Conservation (phyloP, 495 filamentous ascomycete genomes). For the Friedmanniomyces endolithicus region DNA sequence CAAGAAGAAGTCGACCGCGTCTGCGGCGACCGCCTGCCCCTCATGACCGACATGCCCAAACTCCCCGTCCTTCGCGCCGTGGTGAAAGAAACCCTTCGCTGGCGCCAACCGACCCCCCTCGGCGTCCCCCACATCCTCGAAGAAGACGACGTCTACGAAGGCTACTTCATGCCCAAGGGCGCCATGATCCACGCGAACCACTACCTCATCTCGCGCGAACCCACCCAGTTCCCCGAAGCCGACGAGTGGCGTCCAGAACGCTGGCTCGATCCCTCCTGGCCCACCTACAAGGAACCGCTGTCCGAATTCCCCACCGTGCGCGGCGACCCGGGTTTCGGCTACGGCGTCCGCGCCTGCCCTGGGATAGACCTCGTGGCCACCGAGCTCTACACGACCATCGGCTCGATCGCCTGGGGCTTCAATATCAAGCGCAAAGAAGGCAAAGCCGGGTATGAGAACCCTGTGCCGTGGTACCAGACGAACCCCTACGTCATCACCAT, state of each 20-base stretch:
- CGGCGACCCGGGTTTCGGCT: constrained; percentile 43
- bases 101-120: constrained; percentile 25
- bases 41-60: constrained; percentile 8
- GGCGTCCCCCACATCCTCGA: constrained; percentile 25
- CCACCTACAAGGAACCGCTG: constrained; percentile 42
- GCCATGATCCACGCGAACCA: constrained; percentile 23
- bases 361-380: constrained; percentile 42
- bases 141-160: constrained; percentile 29
- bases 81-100: constrained; percentile 28
- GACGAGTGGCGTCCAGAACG: constrained; percentile 29
- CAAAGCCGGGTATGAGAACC: constrained; percentile 28
- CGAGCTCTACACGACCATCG: constrained; percentile 41
- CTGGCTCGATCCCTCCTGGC: constrained; percentile 31
- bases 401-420: constrained; percentile 43
- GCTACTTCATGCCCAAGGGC: constrained; percentile 28
- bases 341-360: constrained; percentile 43
- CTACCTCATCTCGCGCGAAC: constrained; percentile 27
- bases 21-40: constrained; percentile 16
- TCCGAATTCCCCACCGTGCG: constrained; percentile 37
- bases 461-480: constrained; percentile 41
- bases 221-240: constrained; percentile 22
- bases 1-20: constrained; percentile 26
- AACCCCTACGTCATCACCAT: constrained; percentile 44
- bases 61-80: constrained; percentile 21
- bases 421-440: constrained; percentile 35